Conservation (phyloP, 192 early-diverging fungal species). For the Jimgerdemannia flammicorona region DNA sequence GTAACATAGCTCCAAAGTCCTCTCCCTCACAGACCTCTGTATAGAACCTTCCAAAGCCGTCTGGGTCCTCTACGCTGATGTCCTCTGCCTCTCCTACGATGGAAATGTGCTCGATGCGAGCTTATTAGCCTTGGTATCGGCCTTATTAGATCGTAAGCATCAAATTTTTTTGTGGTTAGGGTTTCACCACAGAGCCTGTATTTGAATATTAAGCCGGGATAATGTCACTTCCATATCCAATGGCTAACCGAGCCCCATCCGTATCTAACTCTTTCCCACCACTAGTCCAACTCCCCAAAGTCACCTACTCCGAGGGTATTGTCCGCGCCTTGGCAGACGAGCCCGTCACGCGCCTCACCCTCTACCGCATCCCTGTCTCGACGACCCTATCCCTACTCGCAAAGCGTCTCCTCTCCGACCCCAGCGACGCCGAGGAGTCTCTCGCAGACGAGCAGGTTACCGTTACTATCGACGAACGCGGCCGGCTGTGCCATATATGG, state of each 20-base stretch:
- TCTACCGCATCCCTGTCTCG: neutral
- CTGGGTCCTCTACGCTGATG: constrained; percentile 87
- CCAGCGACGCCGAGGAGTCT: neutral
- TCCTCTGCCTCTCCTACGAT: constrained; percentile 88
- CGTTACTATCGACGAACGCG: neutral
- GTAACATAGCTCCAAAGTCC: constrained; percentile 41
- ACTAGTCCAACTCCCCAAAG: neutral
- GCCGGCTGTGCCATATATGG: neutral
- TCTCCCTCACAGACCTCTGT: constrained; percentile 67
- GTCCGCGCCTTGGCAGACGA: neutral
- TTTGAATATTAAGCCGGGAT: too few species aligned
- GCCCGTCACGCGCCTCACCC: neutral
- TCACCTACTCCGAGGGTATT: neutral
- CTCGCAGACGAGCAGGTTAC: neutral
- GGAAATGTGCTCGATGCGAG: constrained; percentile 89
- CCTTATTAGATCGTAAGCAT: constrained; percentile 62
- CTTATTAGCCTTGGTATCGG: constrained; percentile 72
- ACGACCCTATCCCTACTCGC: neutral
- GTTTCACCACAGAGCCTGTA: neutral
- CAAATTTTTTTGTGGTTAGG: neutral
- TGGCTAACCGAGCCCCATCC: neutral
- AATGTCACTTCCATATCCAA: neutral
- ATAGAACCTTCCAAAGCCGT: constrained; percentile 77
- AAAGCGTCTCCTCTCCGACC: neutral
- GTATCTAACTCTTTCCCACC: neutral